phyloP scores from a whole-genome alignment of 129 eudicot genomes.

The Calendula officinalis region DNA sequence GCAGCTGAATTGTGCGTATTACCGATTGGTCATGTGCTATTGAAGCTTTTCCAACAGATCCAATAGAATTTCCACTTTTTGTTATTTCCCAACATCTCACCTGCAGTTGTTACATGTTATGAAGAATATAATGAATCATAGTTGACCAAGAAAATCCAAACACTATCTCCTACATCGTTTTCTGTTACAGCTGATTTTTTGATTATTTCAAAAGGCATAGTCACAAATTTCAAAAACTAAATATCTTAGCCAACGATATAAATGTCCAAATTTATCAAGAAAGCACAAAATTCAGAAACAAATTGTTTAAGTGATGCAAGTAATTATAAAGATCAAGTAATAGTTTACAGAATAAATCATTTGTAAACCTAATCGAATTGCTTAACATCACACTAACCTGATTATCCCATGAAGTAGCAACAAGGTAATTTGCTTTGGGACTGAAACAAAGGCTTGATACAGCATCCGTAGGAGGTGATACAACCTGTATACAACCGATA shows the following conservation, averaged over 20 bases:
- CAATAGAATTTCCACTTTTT: conserved; percentile 51
- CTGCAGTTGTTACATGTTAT: conserved; percentile 30
- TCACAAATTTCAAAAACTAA: no score
- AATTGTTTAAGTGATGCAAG: not conserved
- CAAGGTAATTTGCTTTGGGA: no score
- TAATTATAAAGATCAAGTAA: conserved; percentile 2
- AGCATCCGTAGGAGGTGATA: conserved; percentile 67
- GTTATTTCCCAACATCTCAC: conserved; percentile 97
- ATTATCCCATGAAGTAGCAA: conserved; percentile 96
- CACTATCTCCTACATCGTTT: no score
- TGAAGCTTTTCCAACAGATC: conserved; percentile 64
- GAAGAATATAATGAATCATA: conserved; percentile 6
- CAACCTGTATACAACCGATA: conserved; percentile 39
- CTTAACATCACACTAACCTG: conserved; percentile 53
- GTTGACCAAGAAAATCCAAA: no score
- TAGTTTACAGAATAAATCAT: not conserved
- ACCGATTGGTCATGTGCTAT: conserved; percentile 93
- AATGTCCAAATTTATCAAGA: no score
- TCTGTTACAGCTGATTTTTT: no score
- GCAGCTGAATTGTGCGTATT: conserved; percentile 14
- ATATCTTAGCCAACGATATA: no score
- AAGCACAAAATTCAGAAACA: not conserved
- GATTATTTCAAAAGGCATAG: no score
- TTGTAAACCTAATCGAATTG: not conserved
- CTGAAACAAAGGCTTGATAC: no score